A percentile compares a stretch with the other conserved stretches of the same genome.
phyloP scores from a whole-genome alignment of 768 basidiomycete genomes.

The Kondoa subrosea region DNA sequence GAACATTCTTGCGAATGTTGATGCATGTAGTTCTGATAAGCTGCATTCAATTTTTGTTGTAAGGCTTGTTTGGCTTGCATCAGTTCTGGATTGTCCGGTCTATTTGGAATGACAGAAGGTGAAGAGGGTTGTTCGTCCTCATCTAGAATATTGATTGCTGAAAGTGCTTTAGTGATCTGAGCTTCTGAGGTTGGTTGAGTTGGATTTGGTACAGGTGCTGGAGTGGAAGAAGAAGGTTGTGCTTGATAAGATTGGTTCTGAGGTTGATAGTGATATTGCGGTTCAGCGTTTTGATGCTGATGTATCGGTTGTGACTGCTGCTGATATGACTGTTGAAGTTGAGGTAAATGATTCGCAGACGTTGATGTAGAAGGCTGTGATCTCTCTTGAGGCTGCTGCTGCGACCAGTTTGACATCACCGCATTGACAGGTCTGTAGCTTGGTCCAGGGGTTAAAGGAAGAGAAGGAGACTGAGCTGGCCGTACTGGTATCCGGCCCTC shows the following conservation, averaged over 20 bases:
- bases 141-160: slow-evolving; percentile 48
- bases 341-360: neutral
- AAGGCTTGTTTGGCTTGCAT: slow-evolving; percentile 61
- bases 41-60: slow-evolving; percentile 53
- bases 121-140: slow-evolving; percentile 36
- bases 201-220: neutral
- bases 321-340: neutral
- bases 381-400: neutral
- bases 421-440: neutral
- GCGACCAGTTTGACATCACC: neutral
- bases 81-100: slow-evolving; percentile 78
- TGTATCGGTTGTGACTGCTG: neutral
- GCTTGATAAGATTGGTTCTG: slow-evolving; percentile 1
- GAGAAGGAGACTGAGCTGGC: neutral
- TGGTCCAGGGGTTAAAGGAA: neutral
- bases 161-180: slow-evolving; percentile 23
- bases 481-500: neutral
- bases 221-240: slow-evolving; percentile 10
- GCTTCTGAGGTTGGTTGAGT: slow-evolving; percentile 18
- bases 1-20: slow-evolving; percentile 52
- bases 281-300: neutral
- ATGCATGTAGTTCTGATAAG: slow-evolving; percentile 41
- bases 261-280: neutral
- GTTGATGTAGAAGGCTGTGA: neutral
- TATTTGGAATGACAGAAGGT: slow-evolving; percentile 40